Evolutionary conservation across 495 filamentous ascomycete species (phyloP), one percentile per base, ranked within the genome.

Genomic region (Immersiella caudata): DNA sequence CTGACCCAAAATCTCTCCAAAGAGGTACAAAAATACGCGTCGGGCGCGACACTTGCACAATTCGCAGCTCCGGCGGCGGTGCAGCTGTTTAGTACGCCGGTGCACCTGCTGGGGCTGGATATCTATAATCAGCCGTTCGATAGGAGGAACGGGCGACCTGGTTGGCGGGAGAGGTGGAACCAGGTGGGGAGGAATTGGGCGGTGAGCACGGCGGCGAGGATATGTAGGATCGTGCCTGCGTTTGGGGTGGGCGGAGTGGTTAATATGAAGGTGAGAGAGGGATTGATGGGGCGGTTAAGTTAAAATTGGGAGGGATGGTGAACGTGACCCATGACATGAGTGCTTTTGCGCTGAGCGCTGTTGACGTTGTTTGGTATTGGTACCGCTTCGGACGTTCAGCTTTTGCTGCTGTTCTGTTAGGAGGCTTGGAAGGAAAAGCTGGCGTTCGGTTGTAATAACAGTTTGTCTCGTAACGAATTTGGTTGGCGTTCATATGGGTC

Each of bases 161-260:
- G 74, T 69, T 3, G 88, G 84, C 83, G 78, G 52, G 87, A 90
- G 5, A 83, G 94, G 50, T 83, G 83, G 79, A 69, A 78, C 18
- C 84, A 87, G 56, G 88, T 97, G 14, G 80, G 83, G 59, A 84
- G 85, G 75, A 93, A 97, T 73, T 97, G 93, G 85, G 80, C 83
- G 25, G 83, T 90, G 9, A 96, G 92, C 73, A 87, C 86, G 50
- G 83, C 85, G 72, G 94, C 94, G 69, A 82, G 95, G 59, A 91
- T 97, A 81, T 91, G 90, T 50, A 88, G 95, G 79, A 97, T 97
- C 71, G 85, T 98, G 26, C 94, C 95, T 58, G 94, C 94, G 20
- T 97, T 97, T 84, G 94, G 94, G 27, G 81, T 97, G 54, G 94
- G 94, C 1, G 94, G 94, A 2, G 93, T 97, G 55, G 90, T 93